phyloP scores from a whole-genome alignment of 108 stramenopile genomes.

The Mayamaea pseudoterrestris region DNA sequence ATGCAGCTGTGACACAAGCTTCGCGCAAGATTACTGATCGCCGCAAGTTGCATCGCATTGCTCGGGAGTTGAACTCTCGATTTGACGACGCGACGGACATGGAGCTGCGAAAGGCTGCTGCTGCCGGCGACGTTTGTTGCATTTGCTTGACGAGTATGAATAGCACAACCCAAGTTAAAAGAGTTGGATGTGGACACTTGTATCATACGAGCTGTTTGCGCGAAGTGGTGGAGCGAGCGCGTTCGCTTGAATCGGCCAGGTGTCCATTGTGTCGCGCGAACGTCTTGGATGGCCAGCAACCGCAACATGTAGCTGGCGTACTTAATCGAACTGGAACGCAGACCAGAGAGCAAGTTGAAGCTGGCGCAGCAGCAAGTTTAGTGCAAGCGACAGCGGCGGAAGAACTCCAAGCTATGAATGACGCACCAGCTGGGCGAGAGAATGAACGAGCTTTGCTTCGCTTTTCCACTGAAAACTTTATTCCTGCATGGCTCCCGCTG shows the following conservation, averaged over 20 bases:
- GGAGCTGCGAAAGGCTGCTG: conserved; percentile 46
- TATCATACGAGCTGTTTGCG: conserved; percentile 67
- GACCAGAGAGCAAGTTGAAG: too few species aligned
- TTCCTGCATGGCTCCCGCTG: conserved; percentile 67
- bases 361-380: background rate
- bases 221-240: conserved; percentile 64
- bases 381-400: background rate
- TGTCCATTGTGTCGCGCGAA: conserved; percentile 68
- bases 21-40: conserved; percentile 51
- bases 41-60: conserved; percentile 45
- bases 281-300: conserved; percentile 27
- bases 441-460: conserved; percentile 55
- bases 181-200: conserved; percentile 61
- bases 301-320: background rate
- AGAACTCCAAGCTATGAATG: background rate
- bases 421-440: background rate
- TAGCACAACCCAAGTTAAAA: conserved; percentile 43
- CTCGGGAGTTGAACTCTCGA: conserved; percentile 28
- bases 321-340: background rate
- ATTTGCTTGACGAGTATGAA: conserved; percentile 63
- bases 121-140: conserved; percentile 68
- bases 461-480: conserved; percentile 62
- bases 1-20: conserved; percentile 43
- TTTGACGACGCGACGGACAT: conserved; percentile 56
- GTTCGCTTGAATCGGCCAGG: conserved; percentile 40